Conservation (phyloP, 2,329 filamentous ascomycete species). For the Colletotrichum destructivum region DNA sequence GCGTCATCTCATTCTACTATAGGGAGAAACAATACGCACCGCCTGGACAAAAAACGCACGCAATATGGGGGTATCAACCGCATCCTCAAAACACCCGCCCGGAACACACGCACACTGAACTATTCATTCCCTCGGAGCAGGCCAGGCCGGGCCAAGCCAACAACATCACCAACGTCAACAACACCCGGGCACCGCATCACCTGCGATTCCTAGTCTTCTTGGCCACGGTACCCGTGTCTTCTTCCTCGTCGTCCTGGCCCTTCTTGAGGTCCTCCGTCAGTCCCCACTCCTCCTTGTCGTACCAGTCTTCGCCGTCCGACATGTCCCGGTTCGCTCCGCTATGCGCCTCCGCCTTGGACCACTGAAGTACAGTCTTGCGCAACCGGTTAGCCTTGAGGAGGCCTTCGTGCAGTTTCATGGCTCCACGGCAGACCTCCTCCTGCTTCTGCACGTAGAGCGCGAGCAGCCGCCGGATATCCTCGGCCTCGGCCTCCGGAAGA, state of each 20-base stretch:
- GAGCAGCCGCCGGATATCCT: slow-evolving; percentile 81
- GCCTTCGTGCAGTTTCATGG: slow-evolving; percentile 77
- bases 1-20: slow-evolving; percentile 5
- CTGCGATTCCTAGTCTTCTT: slow-evolving; percentile 75
- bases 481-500: slow-evolving; percentile 81
- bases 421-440: slow-evolving; percentile 83
- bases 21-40: slow-evolving; percentile 10
- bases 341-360: slow-evolving; percentile 85
- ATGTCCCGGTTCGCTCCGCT: slow-evolving; percentile 77
- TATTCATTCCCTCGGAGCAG: slow-evolving; percentile 1
- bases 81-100: slow-evolving; percentile 29
- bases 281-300: slow-evolving; percentile 85
- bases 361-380: slow-evolving; percentile 79
- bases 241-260: slow-evolving; percentile 86
- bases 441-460: slow-evolving; percentile 88
- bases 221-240: slow-evolving; percentile 72
- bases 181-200: slow-evolving; percentile 45
- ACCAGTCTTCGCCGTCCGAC: slow-evolving; percentile 93
- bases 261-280: slow-evolving; percentile 83
- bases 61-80: slow-evolving; percentile 40
- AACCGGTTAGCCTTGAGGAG: slow-evolving; percentile 81
- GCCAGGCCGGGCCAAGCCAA: not conserved
- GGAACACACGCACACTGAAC: slow-evolving; percentile 2
- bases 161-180: slow-evolving; percentile 1
- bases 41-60: slow-evolving; percentile 22